Evolutionary conservation across 768 basidiomycete species (phyloP).

Genomic region (Rhodotorula diobovata): DNA sequence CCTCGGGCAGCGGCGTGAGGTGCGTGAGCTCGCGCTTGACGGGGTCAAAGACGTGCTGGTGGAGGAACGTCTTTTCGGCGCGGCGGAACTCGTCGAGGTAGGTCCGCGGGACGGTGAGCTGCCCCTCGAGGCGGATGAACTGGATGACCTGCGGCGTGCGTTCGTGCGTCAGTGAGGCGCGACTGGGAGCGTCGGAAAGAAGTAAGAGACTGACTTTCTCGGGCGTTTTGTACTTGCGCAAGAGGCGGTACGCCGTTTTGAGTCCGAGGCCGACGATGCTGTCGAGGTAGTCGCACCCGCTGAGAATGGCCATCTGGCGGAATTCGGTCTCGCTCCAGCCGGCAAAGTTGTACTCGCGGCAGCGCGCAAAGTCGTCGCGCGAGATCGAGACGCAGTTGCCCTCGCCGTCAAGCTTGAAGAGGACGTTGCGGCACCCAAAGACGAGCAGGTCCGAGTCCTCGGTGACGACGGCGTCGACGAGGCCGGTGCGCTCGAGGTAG

Average conservation of each 20-base stretch:
- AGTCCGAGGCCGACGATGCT: constrained; percentile 87
- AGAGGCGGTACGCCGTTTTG: constrained; percentile 79
- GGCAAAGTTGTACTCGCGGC: constrained; percentile 66
- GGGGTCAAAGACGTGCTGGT: constrained; percentile 90
- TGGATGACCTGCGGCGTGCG: constrained; percentile 56
- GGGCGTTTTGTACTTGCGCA: constrained; percentile 78
- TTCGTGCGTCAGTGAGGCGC: not conserved
- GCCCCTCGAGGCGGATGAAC: constrained; percentile 72
- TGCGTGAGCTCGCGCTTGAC: constrained; percentile 61
- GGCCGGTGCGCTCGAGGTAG: constrained; percentile 74
- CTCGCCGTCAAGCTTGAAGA: constrained; percentile 81
- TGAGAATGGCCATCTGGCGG: constrained; percentile 66
- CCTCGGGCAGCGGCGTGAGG: constrained; percentile 60
- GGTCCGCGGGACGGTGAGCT: constrained; percentile 68
- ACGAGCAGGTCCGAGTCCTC: constrained; percentile 98
- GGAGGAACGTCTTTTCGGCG: constrained; percentile 86
- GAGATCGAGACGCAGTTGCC: constrained; percentile 50
- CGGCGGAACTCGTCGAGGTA: constrained; percentile 71
- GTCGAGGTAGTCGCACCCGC: constrained; percentile 86
- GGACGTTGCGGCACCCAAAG: constrained; percentile 85
- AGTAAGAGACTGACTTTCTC: constrained; percentile 55
- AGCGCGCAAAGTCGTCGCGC: constrained; percentile 47
- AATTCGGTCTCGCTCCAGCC: constrained; percentile 90
- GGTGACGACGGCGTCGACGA: constrained; percentile 87
- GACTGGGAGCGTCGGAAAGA: not conserved